phyloP scores from a whole-genome alignment of 2,329 filamentous ascomycete species.

The Geosmithia morbida region DNA sequence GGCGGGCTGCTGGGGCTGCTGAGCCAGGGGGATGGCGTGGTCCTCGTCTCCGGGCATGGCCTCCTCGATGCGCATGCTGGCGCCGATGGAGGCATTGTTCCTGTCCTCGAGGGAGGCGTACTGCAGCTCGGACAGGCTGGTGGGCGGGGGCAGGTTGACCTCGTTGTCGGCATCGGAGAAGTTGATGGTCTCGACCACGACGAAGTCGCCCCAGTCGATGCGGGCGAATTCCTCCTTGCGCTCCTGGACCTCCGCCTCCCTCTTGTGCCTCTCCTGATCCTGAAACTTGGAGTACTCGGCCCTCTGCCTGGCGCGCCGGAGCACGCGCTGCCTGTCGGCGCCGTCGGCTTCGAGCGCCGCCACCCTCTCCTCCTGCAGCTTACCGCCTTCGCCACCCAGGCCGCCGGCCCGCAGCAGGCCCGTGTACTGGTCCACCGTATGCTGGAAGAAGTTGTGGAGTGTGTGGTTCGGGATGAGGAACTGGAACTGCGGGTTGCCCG shows the following conservation, averaged over 20 bases:
- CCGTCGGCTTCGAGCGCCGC: conserved; percentile 61
- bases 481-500: conserved; percentile 87
- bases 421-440: conserved; percentile 89
- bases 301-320: conserved; percentile 69
- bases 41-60: conserved; percentile 68
- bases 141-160: conserved; percentile 74
- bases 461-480: conserved; percentile 93
- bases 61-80: conserved; percentile 81
- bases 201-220: conserved; percentile 97
- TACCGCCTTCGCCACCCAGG: conserved; percentile 49
- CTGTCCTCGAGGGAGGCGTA: conserved; percentile 92
- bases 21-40: conserved; percentile 27
- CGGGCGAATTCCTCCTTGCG: conserved; percentile 64
- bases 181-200: conserved; percentile 85
- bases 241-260: conserved; percentile 75
- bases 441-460: conserved; percentile 88
- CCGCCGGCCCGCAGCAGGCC: conserved; percentile 56
- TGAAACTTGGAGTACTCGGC: conserved; percentile 80
- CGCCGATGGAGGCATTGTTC: conserved; percentile 73
- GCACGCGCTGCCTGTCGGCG: conserved; percentile 63
- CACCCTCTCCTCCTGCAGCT: conserved; percentile 57
- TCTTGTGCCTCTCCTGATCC: conserved; percentile 73
- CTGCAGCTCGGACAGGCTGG: conserved; percentile 79
- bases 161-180: conserved; percentile 85
- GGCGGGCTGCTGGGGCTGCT: conserved; percentile 11